phyloP scores from a whole-genome alignment of 2,329 filamentous ascomycete genomes.

The Monosporascus cannonballus region DNA sequence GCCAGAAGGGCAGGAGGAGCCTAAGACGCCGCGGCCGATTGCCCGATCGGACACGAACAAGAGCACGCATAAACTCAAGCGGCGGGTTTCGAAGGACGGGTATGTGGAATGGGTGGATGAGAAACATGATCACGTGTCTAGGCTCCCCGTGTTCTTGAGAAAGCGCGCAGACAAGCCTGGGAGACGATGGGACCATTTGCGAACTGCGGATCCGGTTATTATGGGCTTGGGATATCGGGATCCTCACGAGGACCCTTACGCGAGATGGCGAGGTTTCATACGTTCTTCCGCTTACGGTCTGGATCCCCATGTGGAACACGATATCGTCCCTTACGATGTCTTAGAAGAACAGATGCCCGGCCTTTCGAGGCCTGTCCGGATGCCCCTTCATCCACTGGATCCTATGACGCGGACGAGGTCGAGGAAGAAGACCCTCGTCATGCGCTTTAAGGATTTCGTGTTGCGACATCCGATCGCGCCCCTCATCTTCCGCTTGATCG shows the following conservation, averaged over 20 bases:
- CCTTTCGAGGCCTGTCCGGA: constrained; percentile 31
- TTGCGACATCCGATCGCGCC: constrained; percentile 82
- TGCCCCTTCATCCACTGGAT: constrained; percentile 33
- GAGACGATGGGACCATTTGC: constrained; percentile 54
- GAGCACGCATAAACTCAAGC: constrained; percentile 19
- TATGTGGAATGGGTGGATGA: constrained; percentile 29
- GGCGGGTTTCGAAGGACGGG: constrained; percentile 27
- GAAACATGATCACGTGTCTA: constrained; percentile 24
- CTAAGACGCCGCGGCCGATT: constrained; percentile 16
- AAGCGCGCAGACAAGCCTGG: constrained; percentile 43
- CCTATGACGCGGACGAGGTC: constrained; percentile 26
- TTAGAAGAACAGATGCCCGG: constrained; percentile 30
- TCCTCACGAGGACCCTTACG: constrained; percentile 32
- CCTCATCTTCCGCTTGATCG: constrained; percentile 72
- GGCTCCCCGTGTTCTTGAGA: constrained; percentile 39
- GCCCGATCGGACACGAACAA: constrained; percentile 20
- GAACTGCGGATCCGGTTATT: constrained; percentile 53
- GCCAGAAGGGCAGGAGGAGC: neutral
- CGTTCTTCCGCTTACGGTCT: constrained; percentile 47
- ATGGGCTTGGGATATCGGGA: constrained; percentile 41
- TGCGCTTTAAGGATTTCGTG: constrained; percentile 61
- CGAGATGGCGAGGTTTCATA: constrained; percentile 48
- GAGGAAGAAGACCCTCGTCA: constrained; percentile 31
- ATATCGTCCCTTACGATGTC: constrained; percentile 40
- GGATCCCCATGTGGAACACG: constrained; percentile 38